Base-by-base conservation (phyloP, 2,329 filamentous ascomycete genomes). In the Aspergillus sp. region DNA sequence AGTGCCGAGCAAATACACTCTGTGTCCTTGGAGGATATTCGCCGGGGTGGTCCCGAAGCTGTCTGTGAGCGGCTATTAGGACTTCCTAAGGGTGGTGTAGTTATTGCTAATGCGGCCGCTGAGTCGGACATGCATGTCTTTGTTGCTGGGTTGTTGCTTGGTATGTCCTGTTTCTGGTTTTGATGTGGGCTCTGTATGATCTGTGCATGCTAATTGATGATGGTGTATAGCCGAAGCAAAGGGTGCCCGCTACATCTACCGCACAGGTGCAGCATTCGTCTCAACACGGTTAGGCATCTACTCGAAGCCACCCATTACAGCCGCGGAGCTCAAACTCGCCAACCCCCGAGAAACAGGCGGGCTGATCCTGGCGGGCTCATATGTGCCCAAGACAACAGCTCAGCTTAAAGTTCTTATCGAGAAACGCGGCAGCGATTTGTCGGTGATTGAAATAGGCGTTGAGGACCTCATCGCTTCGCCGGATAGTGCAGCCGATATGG, bases 361-460 rank as follows among this genome's bases (percentile, higher is more conserved):
- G 0, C 65, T 86, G 0, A 77, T 85, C 17, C 77, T 86, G 15
- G 83, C 82, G 0, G 83, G 84, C 0, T 83, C 80, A 0, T 85
- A 86, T 45, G 82, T 86, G 0, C 82, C 82, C 3, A 86, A 85
- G 61, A 86, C 83, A 0, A 86, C 83, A 0, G 77, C 80, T 0
- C 83, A 86, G 55, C 68, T 85, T 1, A 75, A 79, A 24, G 68
- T 70, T 2, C 64, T 85, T 8, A 69, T 72, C 0, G 66, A 73
- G 2, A 68, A 69, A 15, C 75, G 78, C 0, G 76, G 75, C 0
- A 58, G 68, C 11, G 46, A 13, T 12, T 68, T 84, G 0, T 76
- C 73, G 0, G 77, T 75, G 0, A 74, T 84, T 27, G 75, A 78
- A 11, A 70, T 85, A 2, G 71, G 82, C 13, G 83, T 85, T 0